Conservation (phyloP, 768 basidiomycete genomes). For the Tulasnella sp. region DNA sequence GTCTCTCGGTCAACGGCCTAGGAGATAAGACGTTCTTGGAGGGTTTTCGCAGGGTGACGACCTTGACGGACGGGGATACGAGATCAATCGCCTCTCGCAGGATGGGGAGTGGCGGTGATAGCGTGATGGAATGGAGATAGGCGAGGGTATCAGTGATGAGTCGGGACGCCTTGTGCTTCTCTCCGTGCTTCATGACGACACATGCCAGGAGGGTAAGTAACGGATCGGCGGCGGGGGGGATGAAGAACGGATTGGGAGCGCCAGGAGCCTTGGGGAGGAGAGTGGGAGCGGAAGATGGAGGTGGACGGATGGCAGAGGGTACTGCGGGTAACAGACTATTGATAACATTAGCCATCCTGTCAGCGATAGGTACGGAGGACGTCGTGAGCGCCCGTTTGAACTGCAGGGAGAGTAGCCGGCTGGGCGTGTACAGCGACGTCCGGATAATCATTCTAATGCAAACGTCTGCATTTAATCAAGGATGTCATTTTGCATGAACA, state of each 20-base stretch:
- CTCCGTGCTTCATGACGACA: slow-evolving; percentile 51
- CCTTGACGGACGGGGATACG: slow-evolving; percentile 58
- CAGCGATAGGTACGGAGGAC: no score
- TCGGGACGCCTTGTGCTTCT: slow-evolving; percentile 49
- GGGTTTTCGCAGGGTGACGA: slow-evolving; percentile 45
- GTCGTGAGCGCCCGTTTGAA: no score
- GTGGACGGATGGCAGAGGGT: no score
- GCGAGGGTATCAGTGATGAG: slow-evolving; percentile 53
- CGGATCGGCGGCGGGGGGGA: slow-evolving; percentile 69
- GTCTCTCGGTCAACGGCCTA: slow-evolving; percentile 66
- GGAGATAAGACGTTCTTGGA: slow-evolving; percentile 61
- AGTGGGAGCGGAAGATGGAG: background rate
- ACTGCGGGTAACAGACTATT: no score
- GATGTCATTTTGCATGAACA: no score
- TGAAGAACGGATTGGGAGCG: slow-evolving; percentile 29
- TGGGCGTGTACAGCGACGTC: no score
- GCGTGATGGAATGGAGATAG: slow-evolving; percentile 62
- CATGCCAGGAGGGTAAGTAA: slow-evolving; percentile 58
- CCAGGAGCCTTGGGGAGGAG: background rate
- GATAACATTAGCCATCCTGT: no score
- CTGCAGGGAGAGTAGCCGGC: no score
- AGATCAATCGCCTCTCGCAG: slow-evolving; percentile 58
- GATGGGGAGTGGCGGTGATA: slow-evolving; percentile 69
- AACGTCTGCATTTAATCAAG: no score
- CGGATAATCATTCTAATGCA: no score